These are phyloP conservation scores for Physocladia obscura DNA, from an alignment of 192 early-diverging fungal genomes.

Conservation along the genomic window DNA sequence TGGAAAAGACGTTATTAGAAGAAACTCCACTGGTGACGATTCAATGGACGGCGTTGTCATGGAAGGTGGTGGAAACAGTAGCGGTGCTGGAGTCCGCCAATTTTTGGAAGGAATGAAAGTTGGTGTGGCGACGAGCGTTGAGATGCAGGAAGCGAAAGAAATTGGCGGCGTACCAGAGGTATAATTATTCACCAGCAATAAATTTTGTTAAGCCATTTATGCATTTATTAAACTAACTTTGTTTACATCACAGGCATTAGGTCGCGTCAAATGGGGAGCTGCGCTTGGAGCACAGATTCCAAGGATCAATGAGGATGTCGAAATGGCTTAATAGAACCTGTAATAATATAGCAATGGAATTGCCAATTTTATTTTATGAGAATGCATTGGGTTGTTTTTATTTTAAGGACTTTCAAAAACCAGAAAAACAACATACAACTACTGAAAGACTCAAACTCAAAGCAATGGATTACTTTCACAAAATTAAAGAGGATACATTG, in stretches of 20 bases:
- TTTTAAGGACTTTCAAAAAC: too few species aligned
- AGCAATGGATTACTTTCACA: too few species aligned
- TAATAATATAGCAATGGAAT: too few species aligned
- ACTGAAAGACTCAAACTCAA: too few species aligned
- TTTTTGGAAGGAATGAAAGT: slow-evolving; percentile 5
- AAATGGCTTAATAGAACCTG: too few species aligned
- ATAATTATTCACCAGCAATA: background rate
- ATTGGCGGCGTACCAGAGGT: slow-evolving; percentile 15
- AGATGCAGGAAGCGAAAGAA: slow-evolving; percentile 13
- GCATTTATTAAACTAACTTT: background rate
- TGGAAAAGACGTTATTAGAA: background rate
- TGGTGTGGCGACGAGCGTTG: background rate
- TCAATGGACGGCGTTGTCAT: background rate
- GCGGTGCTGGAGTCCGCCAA: background rate
- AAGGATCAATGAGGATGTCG: too few species aligned
- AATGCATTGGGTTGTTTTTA: too few species aligned
- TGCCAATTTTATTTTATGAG: too few species aligned
- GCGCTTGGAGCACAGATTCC: background rate
- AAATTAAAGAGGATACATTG: too few species aligned
- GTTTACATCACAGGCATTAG: background rate
- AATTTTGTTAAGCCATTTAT: background rate
- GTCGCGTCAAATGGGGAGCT: slow-evolving; percentile 5
- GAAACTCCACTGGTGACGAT: background rate
- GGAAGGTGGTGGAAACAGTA: background rate
- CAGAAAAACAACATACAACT: too few species aligned